A percentile compares a stretch with the other conserved stretches of the same genome.
Conservation (phyloP, 179 eudicot species). For the Amaranthus tricolor region DNA sequence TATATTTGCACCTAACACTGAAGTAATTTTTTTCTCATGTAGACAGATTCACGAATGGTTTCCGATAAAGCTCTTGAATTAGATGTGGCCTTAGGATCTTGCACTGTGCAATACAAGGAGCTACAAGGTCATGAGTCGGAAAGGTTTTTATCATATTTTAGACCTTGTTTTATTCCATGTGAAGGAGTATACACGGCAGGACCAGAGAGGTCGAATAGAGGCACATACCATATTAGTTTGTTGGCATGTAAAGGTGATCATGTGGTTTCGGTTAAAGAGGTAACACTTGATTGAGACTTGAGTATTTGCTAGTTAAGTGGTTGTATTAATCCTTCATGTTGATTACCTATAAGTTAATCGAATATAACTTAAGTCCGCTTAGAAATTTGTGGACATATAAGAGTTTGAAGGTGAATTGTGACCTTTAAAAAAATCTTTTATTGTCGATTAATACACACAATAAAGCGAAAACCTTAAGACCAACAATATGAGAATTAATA, state of each 20-base stretch:
- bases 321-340: neutral
- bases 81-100: constrained; percentile 61
- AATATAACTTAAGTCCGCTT: neutral
- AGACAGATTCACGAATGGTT: constrained; percentile 48
- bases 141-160: constrained; percentile 68
- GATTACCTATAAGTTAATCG: neutral
- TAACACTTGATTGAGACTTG: constrained; percentile 17
- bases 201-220: constrained; percentile 28
- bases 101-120: constrained; percentile 68
- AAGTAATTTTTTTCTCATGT: neutral
- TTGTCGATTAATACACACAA: too few relatives aligned
- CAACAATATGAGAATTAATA: too few relatives aligned
- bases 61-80: constrained; percentile 68
- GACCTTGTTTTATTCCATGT: constrained; percentile 63
- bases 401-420: neutral
- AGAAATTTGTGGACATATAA: neutral
- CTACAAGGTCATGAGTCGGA: constrained; percentile 71
- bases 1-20: neutral
- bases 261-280: constrained; percentile 71
- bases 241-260: constrained; percentile 67
- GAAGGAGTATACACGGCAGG: constrained; percentile 54
- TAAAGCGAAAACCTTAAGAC: too few relatives aligned
- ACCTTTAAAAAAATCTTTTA: too few relatives aligned
- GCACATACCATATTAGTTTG: constrained; percentile 46
- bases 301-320: neutral